These are phyloP conservation scores for Pelargonium australe DNA, from an alignment of 441 rosid genomes.

Conservation along the genomic window DNA sequence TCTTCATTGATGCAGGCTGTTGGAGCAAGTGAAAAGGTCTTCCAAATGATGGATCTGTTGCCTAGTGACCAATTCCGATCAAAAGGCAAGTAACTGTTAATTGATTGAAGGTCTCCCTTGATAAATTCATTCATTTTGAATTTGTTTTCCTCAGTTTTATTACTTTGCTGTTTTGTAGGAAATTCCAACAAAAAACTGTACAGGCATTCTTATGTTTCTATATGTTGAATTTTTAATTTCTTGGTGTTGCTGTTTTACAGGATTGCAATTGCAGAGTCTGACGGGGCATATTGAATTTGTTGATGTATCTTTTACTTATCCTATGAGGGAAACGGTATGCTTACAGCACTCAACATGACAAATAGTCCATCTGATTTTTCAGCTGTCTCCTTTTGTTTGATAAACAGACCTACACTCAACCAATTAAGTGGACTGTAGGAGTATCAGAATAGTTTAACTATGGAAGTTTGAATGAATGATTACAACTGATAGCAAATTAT, in stretches of 20 bases:
- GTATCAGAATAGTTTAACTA: no score
- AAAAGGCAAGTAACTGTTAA: conserved; percentile 50
- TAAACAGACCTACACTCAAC: background rate
- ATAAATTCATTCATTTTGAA: conserved; percentile 9
- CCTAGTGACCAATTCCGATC: conserved; percentile 69
- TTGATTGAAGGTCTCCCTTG: background rate
- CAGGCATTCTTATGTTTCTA: conserved; percentile 2
- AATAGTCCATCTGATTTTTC: conserved; percentile 4
- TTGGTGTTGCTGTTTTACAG: conserved; percentile 34
- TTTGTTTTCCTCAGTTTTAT: conserved; percentile 11
- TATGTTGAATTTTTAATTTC: conserved; percentile 16
- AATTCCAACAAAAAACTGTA: conserved; percentile 15
- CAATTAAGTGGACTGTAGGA: background rate
- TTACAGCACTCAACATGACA: conserved; percentile 16
- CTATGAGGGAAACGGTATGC: conserved; percentile 60
- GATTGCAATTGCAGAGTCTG: conserved; percentile 51
- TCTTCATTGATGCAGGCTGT: conserved; percentile 89
- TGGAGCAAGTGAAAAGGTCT: conserved; percentile 97
- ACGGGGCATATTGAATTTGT: conserved; percentile 57
- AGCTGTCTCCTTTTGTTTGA: background rate
- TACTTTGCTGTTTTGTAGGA: conserved; percentile 18
- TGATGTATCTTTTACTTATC: conserved; percentile 62
- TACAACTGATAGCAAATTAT: background rate
- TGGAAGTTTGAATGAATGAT: conserved; percentile 1
- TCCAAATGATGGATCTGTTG: conserved; percentile 88